Conservation (phyloP, 2,329 filamentous ascomycete genomes). For the Pyricularia pennisetigena region DNA sequence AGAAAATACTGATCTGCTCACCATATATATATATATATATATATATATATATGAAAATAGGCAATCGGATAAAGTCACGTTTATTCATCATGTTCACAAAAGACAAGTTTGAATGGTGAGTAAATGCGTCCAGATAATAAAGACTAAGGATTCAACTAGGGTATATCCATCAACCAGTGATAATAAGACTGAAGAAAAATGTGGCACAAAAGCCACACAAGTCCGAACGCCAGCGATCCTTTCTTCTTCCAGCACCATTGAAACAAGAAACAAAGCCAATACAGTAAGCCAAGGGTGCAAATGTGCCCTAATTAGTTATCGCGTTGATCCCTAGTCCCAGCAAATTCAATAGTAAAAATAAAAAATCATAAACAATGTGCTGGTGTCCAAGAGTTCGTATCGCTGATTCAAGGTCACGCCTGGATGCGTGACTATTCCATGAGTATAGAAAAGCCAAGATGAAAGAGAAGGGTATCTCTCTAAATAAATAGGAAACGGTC, state of each 20-base stretch:
- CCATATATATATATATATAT: no score
- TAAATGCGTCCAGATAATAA: not conserved
- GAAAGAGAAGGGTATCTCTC: not conserved
- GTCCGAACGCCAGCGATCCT: slow-evolving; percentile 4
- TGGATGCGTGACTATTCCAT: not conserved
- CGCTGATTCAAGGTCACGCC: not conserved
- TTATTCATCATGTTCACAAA: no score
- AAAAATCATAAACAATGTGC: not conserved
- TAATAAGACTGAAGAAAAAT: not conserved
- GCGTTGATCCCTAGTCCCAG: not conserved
- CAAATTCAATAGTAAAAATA: not conserved
- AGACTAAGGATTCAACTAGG: not conserved
- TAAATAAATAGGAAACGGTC: not conserved
- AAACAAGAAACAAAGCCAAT: not conserved
- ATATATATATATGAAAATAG: no score
- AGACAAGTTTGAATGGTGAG: no score
- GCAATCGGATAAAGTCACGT: no score
- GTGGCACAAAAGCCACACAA: not conserved
- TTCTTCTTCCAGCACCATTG: not conserved
- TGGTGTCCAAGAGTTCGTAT: not conserved
- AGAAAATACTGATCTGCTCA: no score
- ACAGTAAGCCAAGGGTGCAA: not conserved
- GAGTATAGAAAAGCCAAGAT: not conserved
- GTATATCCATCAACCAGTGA: slow-evolving; percentile 10
- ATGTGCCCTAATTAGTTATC: not conserved